Conservation (phyloP, 768 basidiomycete species). For the Lentinus tigrinus region DNA sequence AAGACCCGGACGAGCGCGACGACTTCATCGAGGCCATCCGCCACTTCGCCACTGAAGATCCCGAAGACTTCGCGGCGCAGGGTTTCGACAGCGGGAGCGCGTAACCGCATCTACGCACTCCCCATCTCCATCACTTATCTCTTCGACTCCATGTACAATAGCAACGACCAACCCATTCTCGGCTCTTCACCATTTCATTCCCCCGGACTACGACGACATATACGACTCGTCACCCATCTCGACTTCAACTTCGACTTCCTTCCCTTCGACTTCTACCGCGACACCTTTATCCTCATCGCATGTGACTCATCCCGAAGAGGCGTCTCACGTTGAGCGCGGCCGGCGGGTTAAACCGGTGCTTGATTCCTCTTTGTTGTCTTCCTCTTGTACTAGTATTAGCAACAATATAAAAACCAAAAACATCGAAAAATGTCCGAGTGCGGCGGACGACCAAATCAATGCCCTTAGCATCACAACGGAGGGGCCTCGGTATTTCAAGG, state of each 20-base stretch:
- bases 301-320: no score
- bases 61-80: slow-evolving; percentile 3
- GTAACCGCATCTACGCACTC: slow-evolving; percentile 1
- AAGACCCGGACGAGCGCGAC: neutral
- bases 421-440: neutral
- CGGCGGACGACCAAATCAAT: slow-evolving; percentile 1
- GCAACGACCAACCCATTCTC: no score
- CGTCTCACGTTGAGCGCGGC: no score
- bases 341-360: no score
- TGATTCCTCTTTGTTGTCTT: neutral
- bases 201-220: no score
- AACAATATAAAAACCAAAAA: neutral
- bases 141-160: no score
- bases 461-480: neutral
- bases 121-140: no score
- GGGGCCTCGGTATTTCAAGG: neutral
- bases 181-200: no score
- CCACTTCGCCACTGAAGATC: neutral
- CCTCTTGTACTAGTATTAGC: neutral
- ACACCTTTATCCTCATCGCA: no score
- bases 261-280: no score
- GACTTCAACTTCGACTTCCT: no score
- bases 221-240: no score
- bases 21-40: slow-evolving; percentile 1
- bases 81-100: slow-evolving; percentile 9